A percentile compares a stretch with the other conserved stretches of the same genome.
These are phyloP conservation scores for Coffea canephora DNA, from an alignment of 257 asterid species.

Conservation along the genomic window DNA sequence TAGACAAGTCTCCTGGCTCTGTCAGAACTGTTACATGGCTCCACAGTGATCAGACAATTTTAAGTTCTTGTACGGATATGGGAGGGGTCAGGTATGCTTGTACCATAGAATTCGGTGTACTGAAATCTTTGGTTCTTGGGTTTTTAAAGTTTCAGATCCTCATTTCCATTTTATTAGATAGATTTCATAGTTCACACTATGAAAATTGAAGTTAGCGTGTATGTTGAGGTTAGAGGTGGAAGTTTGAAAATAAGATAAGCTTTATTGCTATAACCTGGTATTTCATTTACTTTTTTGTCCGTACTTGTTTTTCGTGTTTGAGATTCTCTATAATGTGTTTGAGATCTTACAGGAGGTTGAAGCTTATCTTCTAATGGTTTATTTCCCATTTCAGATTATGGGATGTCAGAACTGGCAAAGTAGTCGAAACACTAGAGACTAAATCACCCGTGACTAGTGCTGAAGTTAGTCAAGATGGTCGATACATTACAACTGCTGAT, in stretches of 20 bases:
- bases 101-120: background rate
- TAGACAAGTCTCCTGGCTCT: slow-evolving; percentile 39
- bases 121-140: background rate
- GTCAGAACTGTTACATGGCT: slow-evolving; percentile 40
- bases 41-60: slow-evolving; percentile 41
- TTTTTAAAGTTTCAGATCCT: background rate
- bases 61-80: slow-evolving; percentile 39
- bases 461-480: slow-evolving; percentile 44
- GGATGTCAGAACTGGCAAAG: slow-evolving; percentile 37
- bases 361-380: background rate
- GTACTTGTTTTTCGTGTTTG: background rate
- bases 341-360: background rate
- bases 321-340: background rate
- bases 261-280: background rate
- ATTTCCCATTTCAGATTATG: slow-evolving; percentile 26
- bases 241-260: background rate
- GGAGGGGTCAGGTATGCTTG: slow-evolving; percentile 39
- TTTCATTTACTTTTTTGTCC: background rate
- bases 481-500: slow-evolving; percentile 41
- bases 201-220: background rate
- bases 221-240: background rate
- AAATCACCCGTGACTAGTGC: slow-evolving; percentile 42
- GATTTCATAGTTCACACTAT: background rate
- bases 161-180: background rate
- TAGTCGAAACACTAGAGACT: slow-evolving; percentile 36